These are phyloP conservation scores for Mycena belliarum DNA, from an alignment of 768 basidiomycete species.

Conservation along the genomic window DNA sequence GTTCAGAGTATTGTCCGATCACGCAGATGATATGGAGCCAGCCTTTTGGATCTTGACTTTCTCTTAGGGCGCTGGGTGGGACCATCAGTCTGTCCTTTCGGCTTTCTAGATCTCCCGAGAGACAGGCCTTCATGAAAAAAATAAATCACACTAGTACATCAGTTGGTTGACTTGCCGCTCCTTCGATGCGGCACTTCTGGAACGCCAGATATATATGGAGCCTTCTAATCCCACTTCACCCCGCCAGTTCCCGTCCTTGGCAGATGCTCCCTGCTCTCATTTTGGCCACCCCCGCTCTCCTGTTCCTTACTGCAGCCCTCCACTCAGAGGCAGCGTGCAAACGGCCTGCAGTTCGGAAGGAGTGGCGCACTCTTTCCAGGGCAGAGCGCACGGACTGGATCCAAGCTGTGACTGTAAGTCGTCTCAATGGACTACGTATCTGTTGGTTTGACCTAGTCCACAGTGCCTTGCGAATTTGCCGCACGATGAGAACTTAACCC, in stretches of 20 bases:
- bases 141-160: too few species aligned
- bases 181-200: too few species aligned
- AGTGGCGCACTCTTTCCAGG: slow-evolving; percentile 23
- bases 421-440: background rate
- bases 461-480: slow-evolving; percentile 25
- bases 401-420: slow-evolving; percentile 6
- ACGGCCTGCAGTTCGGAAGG: slow-evolving; percentile 21
- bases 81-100: too few species aligned
- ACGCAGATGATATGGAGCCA: too few species aligned
- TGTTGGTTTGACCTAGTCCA: background rate
- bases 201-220: too few species aligned
- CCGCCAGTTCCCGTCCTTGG: background rate
- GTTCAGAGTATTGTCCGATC: too few species aligned
- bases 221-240: too few species aligned
- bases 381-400: slow-evolving; percentile 22
- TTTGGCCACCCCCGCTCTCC: background rate
- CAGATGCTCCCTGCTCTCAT: background rate
- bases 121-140: too few species aligned
- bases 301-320: background rate
- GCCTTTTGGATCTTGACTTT: too few species aligned
- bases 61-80: too few species aligned
- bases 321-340: slow-evolving; percentile 10
- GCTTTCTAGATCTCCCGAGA: too few species aligned
- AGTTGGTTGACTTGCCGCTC: too few species aligned
- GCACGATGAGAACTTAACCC: slow-evolving; percentile 14